Evolutionary conservation across 495 filamentous ascomycete genomes (phyloP).

Genomic region (Trichoderma virens): DNA sequence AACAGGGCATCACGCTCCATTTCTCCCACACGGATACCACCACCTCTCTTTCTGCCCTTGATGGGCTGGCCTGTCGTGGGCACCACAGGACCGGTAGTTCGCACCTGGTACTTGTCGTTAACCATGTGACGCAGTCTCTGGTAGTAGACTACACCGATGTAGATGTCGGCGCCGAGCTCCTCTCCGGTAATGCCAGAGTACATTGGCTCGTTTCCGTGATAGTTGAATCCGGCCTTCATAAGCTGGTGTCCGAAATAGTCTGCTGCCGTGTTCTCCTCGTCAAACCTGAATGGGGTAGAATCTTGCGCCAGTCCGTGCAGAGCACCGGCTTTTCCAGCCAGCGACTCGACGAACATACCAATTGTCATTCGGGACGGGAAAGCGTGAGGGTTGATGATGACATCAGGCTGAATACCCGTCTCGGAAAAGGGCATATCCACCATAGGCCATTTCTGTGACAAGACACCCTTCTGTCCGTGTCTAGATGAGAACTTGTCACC

Average conservation of each 20-base stretch:
- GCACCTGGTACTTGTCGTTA: constrained; percentile 98
- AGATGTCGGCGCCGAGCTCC: constrained; percentile 92
- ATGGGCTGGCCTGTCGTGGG: constrained; percentile 89
- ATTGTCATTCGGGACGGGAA: constrained; percentile 99
- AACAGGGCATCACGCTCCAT: constrained; percentile 96
- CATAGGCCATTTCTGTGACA: constrained; percentile 91
- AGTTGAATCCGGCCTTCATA: constrained; percentile 90
- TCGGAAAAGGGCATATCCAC: constrained; percentile 97
- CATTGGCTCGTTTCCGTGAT: constrained; percentile 96
- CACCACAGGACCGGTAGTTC: constrained; percentile 88
- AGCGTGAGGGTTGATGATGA: constrained; percentile 99
- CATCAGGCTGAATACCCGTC: constrained; percentile 90
- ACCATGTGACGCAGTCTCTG: constrained; percentile 98
- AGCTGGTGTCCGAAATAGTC: constrained; percentile 97
- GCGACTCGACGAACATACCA: constrained; percentile 96
- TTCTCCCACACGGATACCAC: constrained; percentile 96
- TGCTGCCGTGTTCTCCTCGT: constrained; percentile 81
- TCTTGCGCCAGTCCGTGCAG: constrained; percentile 93
- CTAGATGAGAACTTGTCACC: constrained; percentile 98
- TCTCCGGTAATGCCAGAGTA: constrained; percentile 94
- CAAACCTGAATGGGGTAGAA: constrained; percentile 88
- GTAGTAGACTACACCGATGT: constrained; percentile 95
- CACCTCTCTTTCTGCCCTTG: constrained; percentile 90
- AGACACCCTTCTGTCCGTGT: constrained; percentile 96
- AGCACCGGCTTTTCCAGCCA: constrained; percentile 90